phyloP scores from a whole-genome alignment of 768 basidiomycete species.

The Chlorophyllum brunneum region DNA sequence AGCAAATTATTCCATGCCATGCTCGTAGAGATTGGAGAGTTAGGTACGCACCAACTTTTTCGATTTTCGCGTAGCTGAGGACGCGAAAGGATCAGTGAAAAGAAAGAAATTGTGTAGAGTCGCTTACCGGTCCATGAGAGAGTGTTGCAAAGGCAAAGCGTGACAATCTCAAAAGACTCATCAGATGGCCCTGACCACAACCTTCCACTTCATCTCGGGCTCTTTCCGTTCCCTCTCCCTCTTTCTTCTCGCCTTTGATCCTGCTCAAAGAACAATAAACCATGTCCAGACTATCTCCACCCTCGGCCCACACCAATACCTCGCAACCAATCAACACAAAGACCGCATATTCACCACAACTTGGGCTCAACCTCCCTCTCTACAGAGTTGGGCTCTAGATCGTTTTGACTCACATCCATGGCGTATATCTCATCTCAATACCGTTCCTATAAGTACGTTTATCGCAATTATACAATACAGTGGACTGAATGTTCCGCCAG shows the following conservation, averaged over 20 bases:
- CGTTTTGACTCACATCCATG: constrained; percentile 19
- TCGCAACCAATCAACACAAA: constrained; percentile 33
- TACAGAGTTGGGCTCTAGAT: constrained; percentile 43
- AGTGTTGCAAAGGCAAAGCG: constrained; percentile 12
- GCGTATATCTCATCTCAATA: constrained; percentile 37
- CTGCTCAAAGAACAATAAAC: constrained; percentile 32
- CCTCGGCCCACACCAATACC: constrained; percentile 50
- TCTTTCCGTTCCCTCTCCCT: constrained; percentile 51
- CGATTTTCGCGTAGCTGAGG: constrained; percentile 89
- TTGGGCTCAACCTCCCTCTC: constrained; percentile 44
- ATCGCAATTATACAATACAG: background rate
- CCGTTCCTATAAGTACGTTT: constrained; percentile 40
- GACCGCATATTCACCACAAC: constrained; percentile 43
- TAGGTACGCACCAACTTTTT: constrained; percentile 88
- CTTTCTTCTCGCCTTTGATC: constrained; percentile 46
- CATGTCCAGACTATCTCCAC: constrained; percentile 39
- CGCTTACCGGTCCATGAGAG: constrained; percentile 43
- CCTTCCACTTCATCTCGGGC: constrained; percentile 38
- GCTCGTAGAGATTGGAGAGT: constrained; percentile 9
- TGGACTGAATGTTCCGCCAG: constrained; percentile 20
- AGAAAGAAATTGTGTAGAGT: constrained; percentile 3
- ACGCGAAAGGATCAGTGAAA: constrained; percentile 15
- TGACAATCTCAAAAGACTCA: background rate
- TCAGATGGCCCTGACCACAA: background rate
- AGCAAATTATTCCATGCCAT: constrained; percentile 13